Evolutionary conservation across 768 basidiomycete genomes (phyloP), one percentile per base, ranked within the genome.

Genomic region (Tephrocybe sp.): DNA sequence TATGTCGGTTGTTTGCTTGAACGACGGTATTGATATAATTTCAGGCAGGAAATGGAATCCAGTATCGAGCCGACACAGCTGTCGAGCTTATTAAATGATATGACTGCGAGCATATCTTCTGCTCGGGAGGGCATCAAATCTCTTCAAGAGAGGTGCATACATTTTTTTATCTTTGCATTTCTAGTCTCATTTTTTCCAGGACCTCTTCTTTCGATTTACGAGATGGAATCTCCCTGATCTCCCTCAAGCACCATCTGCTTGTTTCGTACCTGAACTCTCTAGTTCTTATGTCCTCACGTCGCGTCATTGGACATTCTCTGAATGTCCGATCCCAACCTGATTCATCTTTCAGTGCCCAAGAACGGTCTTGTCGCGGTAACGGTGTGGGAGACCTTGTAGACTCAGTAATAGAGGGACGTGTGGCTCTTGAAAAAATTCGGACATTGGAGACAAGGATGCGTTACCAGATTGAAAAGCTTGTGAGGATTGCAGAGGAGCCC

Each of bases 401-500:
- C 59, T 79, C 82, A 1, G 79, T 92, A 73, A 77, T 95, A 30
- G 84, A 96, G 62, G 77, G 79, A 16, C 82, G 93, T 11, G 72
- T 94, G 39, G 82, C 92, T 8, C 78, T 98, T 39, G 97, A 99
- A 64, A 98, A 97, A 71, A 77, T 88, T 42, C 86, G 87, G 52
- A 77, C 82, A 0, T 76, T 99, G 19, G 95, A 98, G 68, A 75
- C 76, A 47, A 85, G 89, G 62, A 88, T 99, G 79, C 83, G 80
- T 42, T 98, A 99, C 66, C 97, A 98, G 65, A 92, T 99, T 60
- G 93, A 98, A 58, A 98, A 98, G 65, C 80, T 99, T 14, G 80
- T 95, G 22, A 79, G 82, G 53, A 68, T 89, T 5, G 87, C 92
- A 1, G 82, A 86, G 50, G 85, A 89, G 58, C 71, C 76, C 14